Base-by-base conservation (phyloP, 768 basidiomycete genomes). In the Rhizopogon rudus region DNA sequence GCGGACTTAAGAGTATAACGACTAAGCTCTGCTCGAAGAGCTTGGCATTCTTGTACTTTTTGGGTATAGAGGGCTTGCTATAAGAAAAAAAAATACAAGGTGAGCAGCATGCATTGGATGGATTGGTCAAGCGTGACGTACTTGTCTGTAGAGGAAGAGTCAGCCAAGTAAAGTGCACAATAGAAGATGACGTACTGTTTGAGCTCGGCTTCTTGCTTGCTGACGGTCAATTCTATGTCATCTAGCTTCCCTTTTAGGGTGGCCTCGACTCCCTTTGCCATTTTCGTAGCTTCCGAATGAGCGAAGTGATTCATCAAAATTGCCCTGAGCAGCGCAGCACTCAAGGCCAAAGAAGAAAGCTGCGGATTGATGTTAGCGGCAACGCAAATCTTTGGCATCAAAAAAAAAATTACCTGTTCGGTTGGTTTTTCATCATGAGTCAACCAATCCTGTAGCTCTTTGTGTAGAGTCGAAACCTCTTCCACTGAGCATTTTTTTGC, bases 401-500 rank as follows among this genome's bases (percentile, higher is more conserved):
- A 61, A 55, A 67, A 31, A 51, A 40, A 58, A 61, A 65, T 63
- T 63, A 88, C 89, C 73, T 85, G 82, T 57, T 85, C 83, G 62
- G 83, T 80, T 64, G 69, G 62, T 67, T 82, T 83, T 60, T 71
- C 74, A 62, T 86, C 84, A 51, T 81, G 74, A 44, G 74, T 75
- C 54, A 92, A 70, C 88, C 88, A 92, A 57, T 83, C 81, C 67
- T 88, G 81, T 58, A 92, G 78, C 73, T 92, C 90, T 65, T 83
- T 81, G 72, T 89, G 87, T 60, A 92, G 80, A 57, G 78, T 74
- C 51, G 83, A 81, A 51, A 92, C 87, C 74, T 92, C 90, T 69
- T 91, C 90, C 57, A 92, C 89, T 40, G 88, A 89, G 73, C 87
- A 90, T 79, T 88, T 91, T 81, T 88, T 88, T 13, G 82, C 81